Percentiles rank a stretch among this genome's conserved stretches.
phyloP scores from a whole-genome alignment of 202 grass and related monocot species.

The Bolboschoenoplectus hybrid region DNA sequence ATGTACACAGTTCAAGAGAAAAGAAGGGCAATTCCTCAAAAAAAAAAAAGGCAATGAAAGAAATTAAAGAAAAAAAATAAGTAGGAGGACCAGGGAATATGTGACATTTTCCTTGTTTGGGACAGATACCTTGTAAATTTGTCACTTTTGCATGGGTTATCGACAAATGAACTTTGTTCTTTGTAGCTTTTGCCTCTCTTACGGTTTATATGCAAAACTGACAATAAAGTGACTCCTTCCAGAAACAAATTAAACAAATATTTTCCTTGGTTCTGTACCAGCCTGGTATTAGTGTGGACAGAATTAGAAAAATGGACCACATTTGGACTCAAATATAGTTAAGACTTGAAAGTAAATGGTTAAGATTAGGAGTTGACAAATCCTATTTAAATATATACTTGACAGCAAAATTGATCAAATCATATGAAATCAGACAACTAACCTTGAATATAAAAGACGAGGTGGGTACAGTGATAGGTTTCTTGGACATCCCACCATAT shows the following conservation, averaged over 20 bases:
- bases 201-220: background rate
- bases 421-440: conserved; percentile 36
- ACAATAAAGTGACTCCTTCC: background rate
- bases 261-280: background rate
- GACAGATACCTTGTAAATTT: background rate
- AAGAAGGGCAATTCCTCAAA: too few relatives aligned
- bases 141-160: background rate
- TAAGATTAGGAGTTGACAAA: background rate
- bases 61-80: background rate
- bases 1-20: background rate
- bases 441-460: conserved; percentile 98
- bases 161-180: background rate
- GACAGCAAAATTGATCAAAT: background rate
- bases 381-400: conserved; percentile 12
- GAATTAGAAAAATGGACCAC: background rate
- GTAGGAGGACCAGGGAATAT: background rate
- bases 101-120: background rate
- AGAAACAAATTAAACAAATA: background rate
- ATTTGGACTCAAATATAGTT: background rate
- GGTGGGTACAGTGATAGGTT: conserved; percentile 78
- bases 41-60: too few relatives aligned
- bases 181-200: background rate
- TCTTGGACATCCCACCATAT: conserved; percentile 96
- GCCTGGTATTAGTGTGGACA: background rate
- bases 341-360: background rate